Conservation (phyloP, 23 red algal genomes). For the Porphyridium purpureum region DNA sequence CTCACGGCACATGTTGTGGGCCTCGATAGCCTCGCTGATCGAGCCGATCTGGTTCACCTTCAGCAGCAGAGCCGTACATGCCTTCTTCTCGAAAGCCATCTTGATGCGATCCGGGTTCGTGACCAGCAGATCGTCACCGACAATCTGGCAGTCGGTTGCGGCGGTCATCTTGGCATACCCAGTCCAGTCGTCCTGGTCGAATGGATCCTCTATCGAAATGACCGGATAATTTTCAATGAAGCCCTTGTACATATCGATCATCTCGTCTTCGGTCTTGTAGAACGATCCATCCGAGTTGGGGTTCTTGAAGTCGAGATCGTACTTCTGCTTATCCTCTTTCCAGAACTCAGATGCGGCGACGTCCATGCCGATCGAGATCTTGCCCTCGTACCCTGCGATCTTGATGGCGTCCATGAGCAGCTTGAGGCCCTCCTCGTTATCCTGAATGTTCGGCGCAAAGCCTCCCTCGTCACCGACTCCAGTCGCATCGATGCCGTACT, state of each 20-base stretch:
- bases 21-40: slow-evolving; percentile 73
- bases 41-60: slow-evolving; percentile 98
- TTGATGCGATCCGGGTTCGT: slow-evolving; percentile 75
- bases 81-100: slow-evolving; percentile 45
- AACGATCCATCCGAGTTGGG: neutral
- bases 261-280: slow-evolving; percentile 22
- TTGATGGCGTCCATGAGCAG: slow-evolving; percentile 81
- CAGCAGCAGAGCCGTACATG: slow-evolving; percentile 69
- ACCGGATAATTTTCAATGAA: slow-evolving; percentile 63
- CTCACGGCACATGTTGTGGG: slow-evolving; percentile 43
- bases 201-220: slow-evolving; percentile 94
- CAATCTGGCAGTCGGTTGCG: slow-evolving; percentile 53
- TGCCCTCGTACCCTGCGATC: slow-evolving; percentile 67
- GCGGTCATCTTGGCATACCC: slow-evolving; percentile 61
- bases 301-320: slow-evolving; percentile 98
- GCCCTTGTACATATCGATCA: slow-evolving; percentile 54
- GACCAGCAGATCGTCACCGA: slow-evolving; percentile 92
- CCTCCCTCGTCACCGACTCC: slow-evolving; percentile 95
- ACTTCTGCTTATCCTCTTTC: slow-evolving; percentile 32
- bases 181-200: slow-evolving; percentile 85
- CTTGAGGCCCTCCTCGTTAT: slow-evolving; percentile 62
- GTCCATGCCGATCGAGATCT: slow-evolving; percentile 79
- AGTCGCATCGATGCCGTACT: slow-evolving; percentile 88
- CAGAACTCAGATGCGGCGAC: slow-evolving; percentile 89
- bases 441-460: slow-evolving; percentile 93